phyloP scores from a whole-genome alignment of 2,329 filamentous ascomycete species.

The Nothomitra cinnamomea region DNA sequence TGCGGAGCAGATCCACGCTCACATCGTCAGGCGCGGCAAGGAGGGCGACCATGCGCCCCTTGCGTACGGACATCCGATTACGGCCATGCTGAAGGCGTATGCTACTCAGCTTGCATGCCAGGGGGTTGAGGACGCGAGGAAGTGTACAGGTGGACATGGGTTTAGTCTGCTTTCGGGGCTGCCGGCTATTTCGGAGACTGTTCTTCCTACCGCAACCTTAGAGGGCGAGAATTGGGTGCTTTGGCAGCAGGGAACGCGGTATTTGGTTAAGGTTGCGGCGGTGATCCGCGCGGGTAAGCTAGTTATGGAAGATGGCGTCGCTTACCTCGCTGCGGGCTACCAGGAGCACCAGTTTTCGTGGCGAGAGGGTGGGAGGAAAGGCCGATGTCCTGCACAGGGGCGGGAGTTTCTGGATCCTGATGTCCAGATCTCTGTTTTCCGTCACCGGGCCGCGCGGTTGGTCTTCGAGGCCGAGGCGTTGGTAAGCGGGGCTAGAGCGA shows the following conservation, averaged over 20 bases:
- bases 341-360: constrained; percentile 41
- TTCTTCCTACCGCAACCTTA: constrained; percentile 54
- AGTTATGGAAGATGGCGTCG: constrained; percentile 32
- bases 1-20: constrained; percentile 58
- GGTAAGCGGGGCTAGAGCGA: no score
- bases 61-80: constrained; percentile 60
- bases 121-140: constrained; percentile 56
- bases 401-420: constrained; percentile 51
- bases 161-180: constrained; percentile 65
- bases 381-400: constrained; percentile 58
- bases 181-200: constrained; percentile 57
- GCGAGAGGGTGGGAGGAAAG: constrained; percentile 50
- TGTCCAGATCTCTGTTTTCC: constrained; percentile 61
- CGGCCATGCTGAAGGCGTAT: constrained; percentile 58
- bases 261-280: constrained; percentile 24
- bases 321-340: constrained; percentile 59
- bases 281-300: not conserved
- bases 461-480: no score
- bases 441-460: constrained; percentile 56
- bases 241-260: constrained; percentile 61
- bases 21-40: constrained; percentile 52
- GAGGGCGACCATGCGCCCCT: constrained; percentile 39
- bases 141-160: constrained; percentile 62
- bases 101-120: constrained; percentile 57
- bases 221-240: constrained; percentile 75